Percentiles rank a stretch among this genome's conserved stretches.
phyloP scores from a whole-genome alignment of 208 protist genomes.

The Crithidia brevicula region DNA sequence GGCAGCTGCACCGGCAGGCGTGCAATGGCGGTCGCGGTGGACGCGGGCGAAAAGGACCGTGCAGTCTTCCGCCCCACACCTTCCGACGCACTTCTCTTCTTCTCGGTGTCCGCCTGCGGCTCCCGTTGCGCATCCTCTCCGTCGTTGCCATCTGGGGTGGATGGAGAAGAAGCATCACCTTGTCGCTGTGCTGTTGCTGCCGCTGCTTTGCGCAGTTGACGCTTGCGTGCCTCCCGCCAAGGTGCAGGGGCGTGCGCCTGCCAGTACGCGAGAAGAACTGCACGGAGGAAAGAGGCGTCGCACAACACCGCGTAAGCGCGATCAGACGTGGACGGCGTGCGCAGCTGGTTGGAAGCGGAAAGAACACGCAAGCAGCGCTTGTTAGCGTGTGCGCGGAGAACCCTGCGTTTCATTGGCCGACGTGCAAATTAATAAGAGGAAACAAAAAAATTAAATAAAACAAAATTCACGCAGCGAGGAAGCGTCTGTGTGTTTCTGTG shows the following conservation, averaged over 20 bases:
- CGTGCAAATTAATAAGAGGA: no score
- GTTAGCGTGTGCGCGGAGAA: constrained; percentile 80
- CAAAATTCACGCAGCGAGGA: background rate
- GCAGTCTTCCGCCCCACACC: no score
- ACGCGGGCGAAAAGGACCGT: no score
- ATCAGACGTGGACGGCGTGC: constrained; percentile 14
- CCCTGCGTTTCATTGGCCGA: constrained; percentile 78
- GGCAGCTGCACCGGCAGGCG: constrained; percentile 32
- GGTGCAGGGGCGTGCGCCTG: constrained; percentile 29
- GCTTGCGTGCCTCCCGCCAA: constrained; percentile 27
- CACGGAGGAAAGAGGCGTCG: constrained; percentile 81
- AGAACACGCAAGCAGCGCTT: constrained; percentile 74
- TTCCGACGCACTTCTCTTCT: no score
- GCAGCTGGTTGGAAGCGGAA: constrained; percentile 59
- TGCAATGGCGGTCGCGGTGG: no score
- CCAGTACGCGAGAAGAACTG: constrained; percentile 50
- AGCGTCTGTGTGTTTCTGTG: no score
- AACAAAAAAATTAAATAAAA: background rate
- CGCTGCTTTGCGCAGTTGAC: constrained; percentile 22
- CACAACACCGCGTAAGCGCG: constrained; percentile 64
- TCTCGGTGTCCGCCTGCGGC: constrained; percentile 3
- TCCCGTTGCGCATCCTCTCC: constrained; percentile 2
- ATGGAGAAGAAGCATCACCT: no score
- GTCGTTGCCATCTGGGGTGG: background rate
- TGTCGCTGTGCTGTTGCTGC: background rate